A percentile compares a stretch with the other conserved stretches of the same genome.
phyloP scores from a whole-genome alignment of 108 stramenopile species.

The Mayamaea pseudoterrestris region DNA sequence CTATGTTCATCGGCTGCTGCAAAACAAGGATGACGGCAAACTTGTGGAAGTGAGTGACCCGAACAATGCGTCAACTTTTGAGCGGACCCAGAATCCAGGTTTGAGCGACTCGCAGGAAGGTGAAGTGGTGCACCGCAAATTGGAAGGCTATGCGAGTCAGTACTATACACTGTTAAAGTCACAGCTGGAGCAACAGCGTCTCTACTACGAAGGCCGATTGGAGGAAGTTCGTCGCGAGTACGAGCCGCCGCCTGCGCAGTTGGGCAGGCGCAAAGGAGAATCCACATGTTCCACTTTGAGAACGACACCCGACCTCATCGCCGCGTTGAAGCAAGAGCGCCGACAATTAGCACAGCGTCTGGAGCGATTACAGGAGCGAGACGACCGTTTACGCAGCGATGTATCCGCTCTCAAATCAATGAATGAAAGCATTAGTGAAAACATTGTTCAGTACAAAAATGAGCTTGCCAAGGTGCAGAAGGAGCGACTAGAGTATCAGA shows the following conservation, averaged over 20 bases:
- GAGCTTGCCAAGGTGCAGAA: conserved; percentile 44
- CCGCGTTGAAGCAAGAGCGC: conserved; percentile 65
- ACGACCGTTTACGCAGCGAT: conserved; percentile 43
- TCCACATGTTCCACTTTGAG: conserved; percentile 1
- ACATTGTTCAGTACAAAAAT: conserved; percentile 37
- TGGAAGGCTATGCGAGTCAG: conserved; percentile 78
- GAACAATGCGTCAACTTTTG: conserved; percentile 27
- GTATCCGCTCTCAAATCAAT: conserved; percentile 53
- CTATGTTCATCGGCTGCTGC: conserved; percentile 86
- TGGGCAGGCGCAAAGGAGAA: no score
- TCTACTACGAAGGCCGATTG: conserved; percentile 75
- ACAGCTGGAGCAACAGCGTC: conserved; percentile 84
- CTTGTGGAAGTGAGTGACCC: conserved; percentile 85
- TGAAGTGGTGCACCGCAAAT: conserved; percentile 79
- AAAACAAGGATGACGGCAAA: conserved; percentile 87
- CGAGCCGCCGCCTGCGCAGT: background rate
- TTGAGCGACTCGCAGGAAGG: conserved; percentile 68
- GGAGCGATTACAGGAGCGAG: conserved; percentile 30
- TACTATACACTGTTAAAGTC: conserved; percentile 82
- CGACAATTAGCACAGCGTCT: conserved; percentile 61
- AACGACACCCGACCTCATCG: conserved; percentile 36
- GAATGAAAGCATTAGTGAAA: conserved; percentile 65
- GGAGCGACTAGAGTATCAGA: conserved; percentile 19
- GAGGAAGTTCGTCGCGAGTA: conserved; percentile 55
- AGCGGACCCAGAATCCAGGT: conserved; percentile 48